A percentile compares a stretch with the other conserved stretches of the same genome.
These are phyloP conservation scores for Anaeromyces robustus DNA, from an alignment of 192 early-diverging fungal species.

Conservation along the genomic window DNA sequence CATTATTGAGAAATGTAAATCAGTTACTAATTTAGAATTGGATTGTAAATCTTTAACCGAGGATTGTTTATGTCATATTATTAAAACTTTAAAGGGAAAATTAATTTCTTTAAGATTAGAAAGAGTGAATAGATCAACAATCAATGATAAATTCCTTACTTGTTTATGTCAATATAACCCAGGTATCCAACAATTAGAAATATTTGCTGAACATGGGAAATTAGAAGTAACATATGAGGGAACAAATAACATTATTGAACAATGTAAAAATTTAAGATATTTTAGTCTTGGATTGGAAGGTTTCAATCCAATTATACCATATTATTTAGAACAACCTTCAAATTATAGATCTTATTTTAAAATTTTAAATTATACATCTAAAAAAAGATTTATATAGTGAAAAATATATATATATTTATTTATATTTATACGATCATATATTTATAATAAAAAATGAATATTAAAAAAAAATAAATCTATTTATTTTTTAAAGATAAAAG, in stretches of 20 bases:
- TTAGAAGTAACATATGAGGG: background rate
- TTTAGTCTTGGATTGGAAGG: background rate
- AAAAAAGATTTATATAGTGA: background rate
- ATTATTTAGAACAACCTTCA: background rate
- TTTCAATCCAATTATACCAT: background rate
- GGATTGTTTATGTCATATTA: background rate
- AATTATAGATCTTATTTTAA: background rate
- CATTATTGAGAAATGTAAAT: background rate
- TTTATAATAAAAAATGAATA: no score
- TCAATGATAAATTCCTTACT: background rate
- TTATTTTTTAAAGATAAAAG: no score
- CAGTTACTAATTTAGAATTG: background rate
- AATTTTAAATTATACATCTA: background rate
- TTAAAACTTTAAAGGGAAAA: background rate
- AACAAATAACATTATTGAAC: background rate
- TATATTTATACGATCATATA: no score
- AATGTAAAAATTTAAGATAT: background rate
- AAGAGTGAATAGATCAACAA: background rate
- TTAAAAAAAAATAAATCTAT: no score
- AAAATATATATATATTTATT: background rate
- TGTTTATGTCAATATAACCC: background rate
- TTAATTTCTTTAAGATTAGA: background rate
- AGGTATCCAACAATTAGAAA: background rate
- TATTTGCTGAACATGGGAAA: background rate
- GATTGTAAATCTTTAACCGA: background rate